A percentile compares a stretch with the other conserved stretches of the same genome.
Conservation (phyloP, 1,139 yeast species). For the Citeromyces hawaiiensis region DNA sequence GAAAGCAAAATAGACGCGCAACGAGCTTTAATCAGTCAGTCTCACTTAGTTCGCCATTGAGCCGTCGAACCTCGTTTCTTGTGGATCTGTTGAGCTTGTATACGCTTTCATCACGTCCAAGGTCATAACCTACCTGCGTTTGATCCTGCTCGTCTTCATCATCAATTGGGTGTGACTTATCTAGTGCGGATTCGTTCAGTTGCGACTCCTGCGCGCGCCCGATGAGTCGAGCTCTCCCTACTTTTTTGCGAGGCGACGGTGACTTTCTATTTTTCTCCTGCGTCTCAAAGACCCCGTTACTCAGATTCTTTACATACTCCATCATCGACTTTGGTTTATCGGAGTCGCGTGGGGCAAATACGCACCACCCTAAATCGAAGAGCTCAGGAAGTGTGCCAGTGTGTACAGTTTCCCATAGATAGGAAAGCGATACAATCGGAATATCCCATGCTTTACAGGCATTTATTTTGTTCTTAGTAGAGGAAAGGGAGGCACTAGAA, state of each 20-base stretch:
- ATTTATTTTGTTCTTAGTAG: slow-evolving; percentile 37
- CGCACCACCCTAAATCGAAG: slow-evolving; percentile 34
- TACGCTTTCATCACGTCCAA: background rate
- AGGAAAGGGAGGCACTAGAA: slow-evolving; percentile 9
- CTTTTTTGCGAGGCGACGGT: slow-evolving; percentile 21
- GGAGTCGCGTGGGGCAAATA: slow-evolving; percentile 26
- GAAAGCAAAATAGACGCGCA: no score
- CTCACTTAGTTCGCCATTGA: background rate
- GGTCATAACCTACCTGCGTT: background rate
- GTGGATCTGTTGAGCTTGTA: background rate
- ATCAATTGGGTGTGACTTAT: background rate
- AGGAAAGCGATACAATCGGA: slow-evolving; percentile 42
- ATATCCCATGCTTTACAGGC: slow-evolving; percentile 45
- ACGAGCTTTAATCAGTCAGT: background rate
- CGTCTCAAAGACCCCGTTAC: slow-evolving; percentile 4
- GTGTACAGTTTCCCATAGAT: slow-evolving; percentile 28
- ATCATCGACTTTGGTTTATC: background rate
- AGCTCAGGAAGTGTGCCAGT: slow-evolving; percentile 14
- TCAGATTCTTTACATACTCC: background rate
- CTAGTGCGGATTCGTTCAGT: slow-evolving; percentile 5
- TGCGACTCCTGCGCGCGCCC: slow-evolving; percentile 23
- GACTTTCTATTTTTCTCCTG: slow-evolving; percentile 9
- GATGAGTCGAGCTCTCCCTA: slow-evolving; percentile 18
- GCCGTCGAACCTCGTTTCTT: background rate
- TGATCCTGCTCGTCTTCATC: slow-evolving; percentile 1